Evolutionary conservation across 192 early-diverging fungal genomes (phyloP), one percentile per base, ranked within the genome.

Genomic region (Phlyctochytrium arcticum): DNA sequence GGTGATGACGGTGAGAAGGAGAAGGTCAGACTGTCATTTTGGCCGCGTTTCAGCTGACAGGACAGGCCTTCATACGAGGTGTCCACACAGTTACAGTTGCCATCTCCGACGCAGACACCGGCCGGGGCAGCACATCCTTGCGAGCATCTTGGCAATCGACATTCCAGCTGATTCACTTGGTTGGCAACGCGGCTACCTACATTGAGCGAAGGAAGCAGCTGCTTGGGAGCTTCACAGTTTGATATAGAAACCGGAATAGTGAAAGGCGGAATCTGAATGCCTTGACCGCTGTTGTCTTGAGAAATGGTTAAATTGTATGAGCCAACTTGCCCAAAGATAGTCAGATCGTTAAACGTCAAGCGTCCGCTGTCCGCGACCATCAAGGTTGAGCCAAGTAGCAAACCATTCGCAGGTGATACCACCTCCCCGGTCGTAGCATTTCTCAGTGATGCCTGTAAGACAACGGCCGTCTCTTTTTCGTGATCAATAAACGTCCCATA

Each of bases 21-120:
- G 32, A 68, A 53, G 5, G 46, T 60, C 33, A 68, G 5, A 29
- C 47, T 51, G 48, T 68, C 66, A 34, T 68, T 68, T 33, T 17
- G 56, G 32, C 30, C 21, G 21, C 60, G 58, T 21, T 34, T 48
- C 31, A 68, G 32, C 36, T 42, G 46, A 29, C 66, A 68, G 0
- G 42, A n/a, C 31, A 60, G 23, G 33, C 66, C 66, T 35, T 68
- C 66, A 35, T 68, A 68, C 1, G 19, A 10, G 8, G 47, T 8
- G 47, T 68, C 55, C 17, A 57, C 31, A 57, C 66, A 68, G 5
- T 15, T 53, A 49, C 66, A 68, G 36, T 68, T 59, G 5, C 66
- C 66, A 31, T 68, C 66, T 5, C 44, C 56, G 12, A 48, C 57
- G 36, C 66, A 68, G 33, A 35, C 30, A 19, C 66, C 66, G n/a